Evolutionary conservation across 1,284 basidiomycete genomes (phyloP).

Genomic region (Butyriboletus appendiculatus): DNA sequence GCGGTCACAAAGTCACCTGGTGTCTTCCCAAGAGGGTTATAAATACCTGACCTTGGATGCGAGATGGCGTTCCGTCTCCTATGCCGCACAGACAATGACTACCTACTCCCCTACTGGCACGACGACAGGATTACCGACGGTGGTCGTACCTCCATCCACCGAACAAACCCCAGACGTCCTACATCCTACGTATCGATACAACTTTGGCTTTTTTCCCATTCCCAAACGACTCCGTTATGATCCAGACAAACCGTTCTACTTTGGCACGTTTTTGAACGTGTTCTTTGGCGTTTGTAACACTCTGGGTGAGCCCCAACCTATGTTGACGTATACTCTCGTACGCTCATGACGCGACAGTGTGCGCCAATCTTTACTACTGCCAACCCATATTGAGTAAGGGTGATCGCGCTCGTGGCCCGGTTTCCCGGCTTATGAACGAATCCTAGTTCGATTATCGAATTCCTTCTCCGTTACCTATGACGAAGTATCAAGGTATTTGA

Average conservation of each 20-base stretch:
- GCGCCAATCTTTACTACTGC: slow-evolving; percentile 68
- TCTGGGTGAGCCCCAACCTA: slow-evolving; percentile 44
- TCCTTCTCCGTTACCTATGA: slow-evolving; percentile 57
- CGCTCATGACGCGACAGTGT: slow-evolving; percentile 35
- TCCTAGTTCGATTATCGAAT: slow-evolving; percentile 49
- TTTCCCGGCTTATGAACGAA: neutral
- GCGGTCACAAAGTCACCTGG: neutral
- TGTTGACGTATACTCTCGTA: neutral
- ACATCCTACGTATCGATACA: slow-evolving; percentile 17
- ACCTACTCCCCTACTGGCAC: neutral
- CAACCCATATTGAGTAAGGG: slow-evolving; percentile 61
- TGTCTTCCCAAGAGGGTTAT: slow-evolving; percentile 6
- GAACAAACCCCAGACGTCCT: neutral
- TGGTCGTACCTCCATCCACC: neutral
- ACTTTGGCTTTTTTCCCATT: slow-evolving; percentile 66
- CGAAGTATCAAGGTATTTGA: slow-evolving; percentile 50
- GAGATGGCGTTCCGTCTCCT: neutral
- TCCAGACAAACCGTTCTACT: slow-evolving; percentile 54
- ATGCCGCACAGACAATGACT: neutral
- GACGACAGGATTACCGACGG: neutral
- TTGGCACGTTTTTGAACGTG: slow-evolving; percentile 57
- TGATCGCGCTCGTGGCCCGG: neutral
- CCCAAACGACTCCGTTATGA: slow-evolving; percentile 61
- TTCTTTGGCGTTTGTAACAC: slow-evolving; percentile 69
- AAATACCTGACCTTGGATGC: neutral